A percentile compares a stretch with the other conserved stretches of the same genome.
These are phyloP conservation scores for Fusarium sp. DNA, from an alignment of 2,329 filamentous ascomycete species.

Conservation along the genomic window DNA sequence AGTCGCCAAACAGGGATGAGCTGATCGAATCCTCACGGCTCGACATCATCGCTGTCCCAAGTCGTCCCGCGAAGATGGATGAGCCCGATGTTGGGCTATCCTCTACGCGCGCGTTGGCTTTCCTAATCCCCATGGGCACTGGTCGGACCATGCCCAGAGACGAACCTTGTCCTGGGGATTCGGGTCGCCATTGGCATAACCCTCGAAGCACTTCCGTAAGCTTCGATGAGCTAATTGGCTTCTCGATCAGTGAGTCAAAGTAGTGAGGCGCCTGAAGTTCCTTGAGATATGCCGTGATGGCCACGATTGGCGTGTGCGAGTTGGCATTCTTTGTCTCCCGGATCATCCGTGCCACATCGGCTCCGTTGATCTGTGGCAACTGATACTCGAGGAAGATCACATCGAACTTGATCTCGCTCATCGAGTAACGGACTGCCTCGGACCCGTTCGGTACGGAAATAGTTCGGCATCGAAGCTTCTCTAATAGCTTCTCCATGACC, in stretches of 20 bases:
- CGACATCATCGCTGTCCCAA: constrained; percentile 83
- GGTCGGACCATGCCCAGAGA: constrained; percentile 66
- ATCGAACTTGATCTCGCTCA: constrained; percentile 98
- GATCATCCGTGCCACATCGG: constrained; percentile 97
- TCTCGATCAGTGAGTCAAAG: constrained; percentile 95
- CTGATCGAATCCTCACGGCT: constrained; percentile 91
- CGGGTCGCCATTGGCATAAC: constrained; percentile 93
- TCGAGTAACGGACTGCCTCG: constrained; percentile 92
- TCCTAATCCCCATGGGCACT: constrained; percentile 73
- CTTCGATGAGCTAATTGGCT: constrained; percentile 94
- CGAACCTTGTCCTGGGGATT: constrained; percentile 62
- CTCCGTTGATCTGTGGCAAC: constrained; percentile 92
- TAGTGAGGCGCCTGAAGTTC: constrained; percentile 95
- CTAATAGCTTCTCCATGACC: constrained; percentile 98
- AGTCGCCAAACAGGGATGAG: constrained; percentile 88
- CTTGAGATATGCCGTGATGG: constrained; percentile 97
- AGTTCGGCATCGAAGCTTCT: constrained; percentile 94
- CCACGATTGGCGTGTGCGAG: constrained; percentile 93
- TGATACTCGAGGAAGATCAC: constrained; percentile 99
- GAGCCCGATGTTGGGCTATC: constrained; percentile 89
- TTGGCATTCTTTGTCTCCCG: constrained; percentile 97
- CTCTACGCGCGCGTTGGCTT: constrained; percentile 73
- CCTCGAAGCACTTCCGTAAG: constrained; percentile 87
- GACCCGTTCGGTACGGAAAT: constrained; percentile 91
- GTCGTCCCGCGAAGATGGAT: constrained; percentile 74